Conservation (phyloP, 495 filamentous ascomycete genomes). For the Tuber umbilicatum region DNA sequence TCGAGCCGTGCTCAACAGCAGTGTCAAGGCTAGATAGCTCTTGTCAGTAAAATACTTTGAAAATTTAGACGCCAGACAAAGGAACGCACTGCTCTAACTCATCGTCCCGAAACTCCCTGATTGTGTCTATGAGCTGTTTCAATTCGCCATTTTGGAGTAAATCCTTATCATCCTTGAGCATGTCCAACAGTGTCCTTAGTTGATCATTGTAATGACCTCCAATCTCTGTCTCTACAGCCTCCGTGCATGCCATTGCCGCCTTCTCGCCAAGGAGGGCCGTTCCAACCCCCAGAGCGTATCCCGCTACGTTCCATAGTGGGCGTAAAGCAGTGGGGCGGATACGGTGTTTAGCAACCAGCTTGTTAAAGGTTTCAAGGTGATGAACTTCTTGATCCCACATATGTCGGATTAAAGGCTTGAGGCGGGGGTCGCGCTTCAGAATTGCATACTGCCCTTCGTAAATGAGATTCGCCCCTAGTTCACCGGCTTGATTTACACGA, state of each 20-base stretch:
- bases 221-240: constrained; percentile 97
- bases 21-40: constrained; percentile 58
- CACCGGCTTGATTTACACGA: constrained; percentile 85
- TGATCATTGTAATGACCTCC: constrained; percentile 93
- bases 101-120: constrained; percentile 85
- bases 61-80: not conserved
- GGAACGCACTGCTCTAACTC: constrained; percentile 69
- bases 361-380: constrained; percentile 80
- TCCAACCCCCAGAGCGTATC: constrained; percentile 78
- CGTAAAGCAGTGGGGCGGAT: constrained; percentile 92
- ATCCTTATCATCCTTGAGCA: constrained; percentile 68
- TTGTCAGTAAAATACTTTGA: not conserved
- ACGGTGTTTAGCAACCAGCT: constrained; percentile 74
- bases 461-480: constrained; percentile 79
- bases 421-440: constrained; percentile 68
- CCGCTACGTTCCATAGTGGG: constrained; percentile 78
- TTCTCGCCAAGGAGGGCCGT: constrained; percentile 87
- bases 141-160: constrained; percentile 75
- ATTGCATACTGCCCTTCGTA: constrained; percentile 73
- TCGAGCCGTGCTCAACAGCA: constrained; percentile 84
- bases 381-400: constrained; percentile 96
- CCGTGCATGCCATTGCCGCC: constrained; percentile 97
- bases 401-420: constrained; percentile 84
- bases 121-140: constrained; percentile 60
- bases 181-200: constrained; percentile 69